Conservation (phyloP, 441 rosid species). For the Erodium trifolium region DNA sequence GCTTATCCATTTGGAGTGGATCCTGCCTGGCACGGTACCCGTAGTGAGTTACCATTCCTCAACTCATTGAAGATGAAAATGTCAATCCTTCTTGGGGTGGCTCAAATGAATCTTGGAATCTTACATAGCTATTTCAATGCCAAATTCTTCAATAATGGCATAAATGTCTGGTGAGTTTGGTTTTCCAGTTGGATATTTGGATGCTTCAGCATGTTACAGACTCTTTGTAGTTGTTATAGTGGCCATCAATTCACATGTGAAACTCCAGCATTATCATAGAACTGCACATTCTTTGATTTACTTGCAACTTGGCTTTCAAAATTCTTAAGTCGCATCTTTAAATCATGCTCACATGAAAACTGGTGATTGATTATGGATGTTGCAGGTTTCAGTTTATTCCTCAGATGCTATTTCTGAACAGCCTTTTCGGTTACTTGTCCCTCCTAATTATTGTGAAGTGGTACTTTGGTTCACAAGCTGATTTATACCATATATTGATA, state of each 20-base stretch:
- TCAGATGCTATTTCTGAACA: constrained; percentile 80
- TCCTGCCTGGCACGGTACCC: constrained; percentile 87
- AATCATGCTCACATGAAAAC: not conserved
- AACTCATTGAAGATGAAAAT: constrained; percentile 97
- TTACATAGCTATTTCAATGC: constrained; percentile 81
- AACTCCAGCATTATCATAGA: not conserved
- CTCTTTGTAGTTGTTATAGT: not conserved
- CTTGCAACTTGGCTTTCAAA: not conserved
- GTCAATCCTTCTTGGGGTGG: constrained; percentile 91
- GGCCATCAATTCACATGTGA: not conserved
- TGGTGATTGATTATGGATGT: not conserved
- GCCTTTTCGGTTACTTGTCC: constrained; percentile 83
- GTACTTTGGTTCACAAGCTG: constrained; percentile 88
- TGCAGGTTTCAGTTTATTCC: constrained; percentile 85
- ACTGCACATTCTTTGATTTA: not conserved
- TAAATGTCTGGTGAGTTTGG: constrained; percentile 58
- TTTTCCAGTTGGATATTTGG: not conserved
- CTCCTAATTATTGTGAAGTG: constrained; percentile 79
- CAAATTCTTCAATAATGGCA: constrained; percentile 40
- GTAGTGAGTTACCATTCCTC: constrained; percentile 83
- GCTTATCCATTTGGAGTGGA: constrained; percentile 93
- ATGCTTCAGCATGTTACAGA: not conserved
- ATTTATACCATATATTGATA: constrained; percentile 83
- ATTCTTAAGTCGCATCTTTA: not conserved
- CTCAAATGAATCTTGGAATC: constrained; percentile 97